phyloP scores from a whole-genome alignment of 1,284 basidiomycete species.

The Apiotrichum siamense region DNA sequence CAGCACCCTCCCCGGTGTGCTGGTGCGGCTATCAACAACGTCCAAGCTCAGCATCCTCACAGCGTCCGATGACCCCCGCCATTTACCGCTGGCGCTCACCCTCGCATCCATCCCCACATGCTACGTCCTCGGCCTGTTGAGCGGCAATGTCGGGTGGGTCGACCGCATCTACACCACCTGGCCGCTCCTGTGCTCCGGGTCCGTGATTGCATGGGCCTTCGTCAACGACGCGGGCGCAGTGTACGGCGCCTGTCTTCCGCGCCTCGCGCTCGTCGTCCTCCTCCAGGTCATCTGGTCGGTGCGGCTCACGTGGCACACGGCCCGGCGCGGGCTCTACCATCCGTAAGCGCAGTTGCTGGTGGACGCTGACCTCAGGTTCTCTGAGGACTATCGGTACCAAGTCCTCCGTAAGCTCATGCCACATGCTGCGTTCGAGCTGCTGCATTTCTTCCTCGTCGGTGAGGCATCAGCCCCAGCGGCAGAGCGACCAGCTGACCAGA shows the following conservation, averaged over 20 bases:
- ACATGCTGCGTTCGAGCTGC: slow-evolving; percentile 61
- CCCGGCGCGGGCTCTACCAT: slow-evolving; percentile 74
- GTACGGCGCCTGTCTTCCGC: slow-evolving; percentile 52
- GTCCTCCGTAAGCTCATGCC: slow-evolving; percentile 65
- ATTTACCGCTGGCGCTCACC: slow-evolving; percentile 27
- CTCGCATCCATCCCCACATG: slow-evolving; percentile 25
- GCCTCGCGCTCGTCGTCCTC: slow-evolving; percentile 63
- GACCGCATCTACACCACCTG: slow-evolving; percentile 62
- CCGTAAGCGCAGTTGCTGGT: slow-evolving; percentile 19
- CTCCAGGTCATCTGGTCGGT: slow-evolving; percentile 60
- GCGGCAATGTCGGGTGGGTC: slow-evolving; percentile 78
- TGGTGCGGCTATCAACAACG: slow-evolving; percentile 17
- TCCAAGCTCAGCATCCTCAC: slow-evolving; percentile 19
- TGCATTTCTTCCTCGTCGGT: slow-evolving; percentile 78
- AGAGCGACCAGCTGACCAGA: too few relatives aligned
- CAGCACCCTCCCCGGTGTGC: slow-evolving; percentile 18
- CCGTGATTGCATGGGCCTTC: slow-evolving; percentile 56
- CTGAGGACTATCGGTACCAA: slow-evolving; percentile 87
- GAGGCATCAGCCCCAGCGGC: too few relatives aligned
- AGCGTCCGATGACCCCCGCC: slow-evolving; percentile 28
- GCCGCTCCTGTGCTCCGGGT: slow-evolving; percentile 69
- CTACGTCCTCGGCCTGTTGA: slow-evolving; percentile 49
- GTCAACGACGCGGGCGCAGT: slow-evolving; percentile 57
- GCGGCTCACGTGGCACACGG: slow-evolving; percentile 76
- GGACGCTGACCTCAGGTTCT: slow-evolving; percentile 33